Evolutionary conservation across 768 basidiomycete genomes (phyloP).

Genomic region (Naganishia vaughanmartiniae): DNA sequence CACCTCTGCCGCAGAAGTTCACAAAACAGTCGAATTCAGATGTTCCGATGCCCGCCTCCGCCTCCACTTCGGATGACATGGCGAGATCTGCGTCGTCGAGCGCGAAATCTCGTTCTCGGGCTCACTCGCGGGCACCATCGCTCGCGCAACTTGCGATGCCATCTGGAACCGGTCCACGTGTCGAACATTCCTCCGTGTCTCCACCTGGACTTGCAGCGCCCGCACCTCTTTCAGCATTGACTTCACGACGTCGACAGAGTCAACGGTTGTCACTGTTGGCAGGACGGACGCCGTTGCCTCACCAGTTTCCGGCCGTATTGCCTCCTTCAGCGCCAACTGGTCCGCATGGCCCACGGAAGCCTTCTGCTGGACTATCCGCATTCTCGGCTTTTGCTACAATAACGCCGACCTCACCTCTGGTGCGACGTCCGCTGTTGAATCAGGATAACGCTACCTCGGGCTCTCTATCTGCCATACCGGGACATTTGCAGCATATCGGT

Average conservation of each 20-base stretch:
- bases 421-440: conserved; percentile 1
- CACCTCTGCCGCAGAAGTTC: neutral
- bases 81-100: neutral
- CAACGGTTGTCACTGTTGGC: conserved; percentile 46
- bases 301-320: conserved; percentile 46
- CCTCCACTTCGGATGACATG: neutral
- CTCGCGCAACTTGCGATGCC: neutral
- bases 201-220: neutral
- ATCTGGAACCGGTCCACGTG: neutral
- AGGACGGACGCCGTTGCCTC: conserved; percentile 47
- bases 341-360: conserved; percentile 28
- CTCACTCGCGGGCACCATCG: conserved; percentile 26
- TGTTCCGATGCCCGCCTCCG: neutral
- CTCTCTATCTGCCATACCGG: conserved; percentile 25
- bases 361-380: conserved; percentile 38
- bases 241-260: conserved; percentile 38
- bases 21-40: neutral
- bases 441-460: conserved; percentile 12
- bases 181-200: neutral
- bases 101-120: conserved; percentile 12
- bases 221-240: conserved; percentile 33
- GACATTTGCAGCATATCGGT: conserved; percentile 26
- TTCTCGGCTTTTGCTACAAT: conserved; percentile 41
- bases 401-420: conserved; percentile 20
- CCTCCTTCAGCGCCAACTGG: conserved; percentile 38